Percentiles rank a stretch among this genome's conserved stretches.
Evolutionary conservation across 805 yeast genomes (phyloP).

Genomic region (Starmerella apicola): DNA sequence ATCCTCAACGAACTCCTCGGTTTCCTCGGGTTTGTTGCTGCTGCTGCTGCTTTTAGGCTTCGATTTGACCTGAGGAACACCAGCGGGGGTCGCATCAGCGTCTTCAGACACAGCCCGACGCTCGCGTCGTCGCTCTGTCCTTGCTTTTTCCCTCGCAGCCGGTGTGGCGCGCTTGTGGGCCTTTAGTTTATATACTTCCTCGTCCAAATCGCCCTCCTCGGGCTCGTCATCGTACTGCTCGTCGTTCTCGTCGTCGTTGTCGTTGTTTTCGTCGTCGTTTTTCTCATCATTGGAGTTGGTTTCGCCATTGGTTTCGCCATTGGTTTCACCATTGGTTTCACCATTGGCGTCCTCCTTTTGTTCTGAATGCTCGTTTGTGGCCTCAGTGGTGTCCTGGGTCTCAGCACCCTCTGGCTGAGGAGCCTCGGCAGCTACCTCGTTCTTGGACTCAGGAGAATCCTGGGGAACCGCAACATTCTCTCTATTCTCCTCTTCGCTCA

Average conservation of each 20-base stretch:
- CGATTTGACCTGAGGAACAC: constrained; percentile 8
- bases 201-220: constrained; percentile 28
- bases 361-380: too few relatives aligned
- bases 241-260: constrained; percentile 2
- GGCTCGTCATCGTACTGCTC: constrained; percentile 21
- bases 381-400: not conserved
- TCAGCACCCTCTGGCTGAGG: not conserved
- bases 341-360: not conserved
- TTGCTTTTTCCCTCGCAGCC: too few relatives aligned
- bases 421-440: not conserved
- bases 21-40: too few relatives aligned
- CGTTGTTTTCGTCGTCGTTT: constrained; percentile 1
- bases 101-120: not conserved
- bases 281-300: not conserved
- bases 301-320: not conserved
- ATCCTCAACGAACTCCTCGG: constrained; percentile 20
- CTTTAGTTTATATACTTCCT: constrained; percentile 30
- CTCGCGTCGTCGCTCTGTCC: constrained; percentile 6
- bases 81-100: not conserved
- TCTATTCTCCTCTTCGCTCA: not conserved
- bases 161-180: constrained; percentile 25
- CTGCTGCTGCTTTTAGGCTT: too few relatives aligned
- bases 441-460: not conserved
- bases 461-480: not conserved
- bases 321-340: not conserved